Conservation (phyloP, 768 basidiomycete species). For the Trametes punicea region DNA sequence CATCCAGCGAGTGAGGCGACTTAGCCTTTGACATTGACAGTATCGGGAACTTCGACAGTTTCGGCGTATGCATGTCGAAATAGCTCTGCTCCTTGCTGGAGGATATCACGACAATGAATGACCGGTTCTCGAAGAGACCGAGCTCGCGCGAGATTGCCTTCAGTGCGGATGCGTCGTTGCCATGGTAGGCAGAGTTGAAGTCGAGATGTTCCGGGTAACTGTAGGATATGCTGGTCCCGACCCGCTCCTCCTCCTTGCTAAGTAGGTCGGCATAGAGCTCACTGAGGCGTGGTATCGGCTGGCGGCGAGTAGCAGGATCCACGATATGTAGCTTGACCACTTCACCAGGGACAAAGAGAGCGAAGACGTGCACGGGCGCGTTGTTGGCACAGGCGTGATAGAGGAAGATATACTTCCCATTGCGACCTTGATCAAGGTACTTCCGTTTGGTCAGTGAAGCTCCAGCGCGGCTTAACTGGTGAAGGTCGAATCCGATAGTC, state of each 20-base stretch:
- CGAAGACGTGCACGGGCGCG: constrained; percentile 80
- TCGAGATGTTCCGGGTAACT: constrained; percentile 61
- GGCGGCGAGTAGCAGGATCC: constrained; percentile 84
- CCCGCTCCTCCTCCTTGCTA: constrained; percentile 44
- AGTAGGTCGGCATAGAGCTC: constrained; percentile 67
- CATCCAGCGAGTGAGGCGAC: constrained; percentile 67
- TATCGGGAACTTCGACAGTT: constrained; percentile 81
- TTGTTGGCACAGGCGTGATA: constrained; percentile 81
- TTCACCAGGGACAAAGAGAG: constrained; percentile 75
- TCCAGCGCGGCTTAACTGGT: constrained; percentile 67
- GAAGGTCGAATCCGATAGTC: constrained; percentile 76
- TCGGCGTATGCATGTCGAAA: constrained; percentile 70
- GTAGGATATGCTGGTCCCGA: constrained; percentile 46
- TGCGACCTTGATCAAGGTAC: constrained; percentile 72
- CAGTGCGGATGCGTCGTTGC: constrained; percentile 72
- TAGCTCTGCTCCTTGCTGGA: constrained; percentile 82
- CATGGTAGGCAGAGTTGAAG: constrained; percentile 72
- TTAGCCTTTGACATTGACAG: constrained; percentile 83
- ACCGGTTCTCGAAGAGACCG: constrained; percentile 67
- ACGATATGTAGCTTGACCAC: constrained; percentile 80
- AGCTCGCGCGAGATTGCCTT: constrained; percentile 88
- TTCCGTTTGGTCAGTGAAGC: constrained; percentile 54
- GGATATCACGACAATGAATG: constrained; percentile 75
- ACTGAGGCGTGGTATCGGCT: constrained; percentile 73
- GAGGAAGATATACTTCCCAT: constrained; percentile 78